Evolutionary conservation across 2,329 filamentous ascomycete species (phyloP), one percentile per base, ranked within the genome.

Genomic region (Lizonia empirigonia): DNA sequence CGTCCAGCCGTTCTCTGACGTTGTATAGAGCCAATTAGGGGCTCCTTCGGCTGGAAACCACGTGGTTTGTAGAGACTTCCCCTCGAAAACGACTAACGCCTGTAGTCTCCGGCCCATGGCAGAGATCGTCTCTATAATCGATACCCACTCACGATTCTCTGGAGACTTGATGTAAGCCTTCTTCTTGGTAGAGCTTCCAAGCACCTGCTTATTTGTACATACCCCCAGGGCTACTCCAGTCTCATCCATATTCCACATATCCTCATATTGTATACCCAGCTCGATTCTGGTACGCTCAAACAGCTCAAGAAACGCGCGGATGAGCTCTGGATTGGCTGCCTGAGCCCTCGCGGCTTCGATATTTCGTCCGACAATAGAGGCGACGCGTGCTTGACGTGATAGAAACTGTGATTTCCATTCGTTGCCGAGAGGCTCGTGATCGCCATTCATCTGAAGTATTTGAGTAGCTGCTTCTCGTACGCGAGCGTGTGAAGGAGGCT

Each of bases 61-160:
- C 13, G 53, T 53, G 13, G 40, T 55, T 36, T 62, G 42, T 18
- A 59, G 41, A 47, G 39, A 36, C 35, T 62, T 48, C 22, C 54
- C 56, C 44, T 59, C 58, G 41, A 59, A 59, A 9, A 62, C 50
- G 13, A 59, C 49, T 32, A 44, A 29, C 19, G 26, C 39, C 20
- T 40, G 30, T 9, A 54, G 46, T 22, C 45, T 50, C 9, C 18
- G 1, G 18, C 56, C 44, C 4, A 16, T 38, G 16, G 56, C 47
- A 15, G 32, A 52, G 12, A 60, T 26, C 16, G 37, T 34, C 50
- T 60, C 45, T 32, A 60, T 53, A 5, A 24, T 24, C 26, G 27
- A 59, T 22, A 56, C 59, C 59, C 39, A 63, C 47, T 60, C 42
- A 19, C 48, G 44, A 54, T 63, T 48, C 45, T 60, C 55, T 56